Evolutionary conservation across 139 green algal genomes (phyloP), one percentile per base, ranked within the genome.

Genomic region (Ettlia oleoabundans): DNA sequence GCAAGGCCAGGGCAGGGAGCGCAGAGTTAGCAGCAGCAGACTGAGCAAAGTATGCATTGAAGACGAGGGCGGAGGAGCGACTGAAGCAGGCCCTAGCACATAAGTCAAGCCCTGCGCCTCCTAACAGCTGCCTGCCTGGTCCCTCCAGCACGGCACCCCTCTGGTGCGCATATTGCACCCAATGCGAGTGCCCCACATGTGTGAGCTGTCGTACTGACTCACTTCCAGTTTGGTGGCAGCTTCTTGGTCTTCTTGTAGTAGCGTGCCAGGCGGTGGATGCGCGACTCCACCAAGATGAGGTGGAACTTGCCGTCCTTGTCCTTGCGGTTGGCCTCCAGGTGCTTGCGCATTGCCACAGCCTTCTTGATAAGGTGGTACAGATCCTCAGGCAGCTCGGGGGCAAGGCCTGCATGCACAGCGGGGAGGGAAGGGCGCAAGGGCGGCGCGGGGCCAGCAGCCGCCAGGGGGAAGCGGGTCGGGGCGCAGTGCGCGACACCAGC

Each of bases 351-450:
- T 79, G 92, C 92, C 78, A 98, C 94, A 22, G 94, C 94, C 93
- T 99, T 99, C 93, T 99, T 99, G 93, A 99, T 99, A 51, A 99
- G 82, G 92, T 94, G 92, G 92, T 99, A 99, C 78, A 99, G 90
- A 88, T 99, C 97, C 92, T 99, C 97, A 22, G 97, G 97, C 74
- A 99, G 94, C 87, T 99, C 96, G 42, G 97, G 96, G 24, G 93
- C 97, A 63, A 99, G 90, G 61, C 97, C 93, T 66, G 69, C 52
- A 78, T 4, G 13, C 1, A 42, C 30, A n/a, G n/a, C n/a, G 33
- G 65, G 32, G 28, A 33, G 33, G 30, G 28, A 21, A 41, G 65
- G 30, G 47, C 4, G 33, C 37, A 33, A 38, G 66, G 37, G 37
- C 52, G 37, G 13, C 52, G 38, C 8, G 24, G 37, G 40, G 38